Percentiles rank a stretch among this genome's conserved stretches.
Conservation (phyloP, 2,329 filamentous ascomycete genomes). For the Penicillium crustosum region DNA sequence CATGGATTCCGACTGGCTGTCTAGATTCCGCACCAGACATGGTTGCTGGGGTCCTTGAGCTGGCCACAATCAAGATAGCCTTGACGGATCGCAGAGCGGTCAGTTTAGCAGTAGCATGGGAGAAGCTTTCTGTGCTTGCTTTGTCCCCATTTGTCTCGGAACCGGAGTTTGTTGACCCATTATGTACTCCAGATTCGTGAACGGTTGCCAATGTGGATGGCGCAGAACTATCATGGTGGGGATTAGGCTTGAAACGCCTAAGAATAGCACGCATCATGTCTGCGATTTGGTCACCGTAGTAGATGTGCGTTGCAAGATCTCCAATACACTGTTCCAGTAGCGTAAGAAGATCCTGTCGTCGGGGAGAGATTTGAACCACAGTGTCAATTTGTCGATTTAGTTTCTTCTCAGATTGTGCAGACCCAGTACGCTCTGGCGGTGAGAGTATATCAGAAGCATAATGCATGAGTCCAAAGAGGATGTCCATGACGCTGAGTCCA, state of each 20-base stretch:
- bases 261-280: constrained; percentile 89
- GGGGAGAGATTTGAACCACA: constrained; percentile 46
- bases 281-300: constrained; percentile 92
- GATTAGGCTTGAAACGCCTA: constrained; percentile 69
- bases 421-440: constrained; percentile 49
- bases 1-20: constrained; percentile 72
- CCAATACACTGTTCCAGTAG: constrained; percentile 81
- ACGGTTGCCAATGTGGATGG: constrained; percentile 39
- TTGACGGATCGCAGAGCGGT: constrained; percentile 77
- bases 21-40: constrained; percentile 66
- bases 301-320: constrained; percentile 89
- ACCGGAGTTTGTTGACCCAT: constrained; percentile 18
- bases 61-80: constrained; percentile 78
- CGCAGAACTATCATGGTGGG: constrained; percentile 45
- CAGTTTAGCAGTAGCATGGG: constrained; percentile 60
- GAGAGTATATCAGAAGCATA: constrained; percentile 78
- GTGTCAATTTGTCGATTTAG: constrained; percentile 9
- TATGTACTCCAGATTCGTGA: constrained; percentile 20
- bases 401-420: constrained; percentile 30
- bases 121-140: constrained; percentile 56
- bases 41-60: constrained; percentile 60
- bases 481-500: constrained; percentile 93
- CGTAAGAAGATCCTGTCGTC: constrained; percentile 63
- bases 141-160: constrained; percentile 45
- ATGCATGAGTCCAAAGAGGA: constrained; percentile 78